Conservation (phyloP, 2,329 filamentous ascomycete genomes). For the Aspergillus udagawae region DNA sequence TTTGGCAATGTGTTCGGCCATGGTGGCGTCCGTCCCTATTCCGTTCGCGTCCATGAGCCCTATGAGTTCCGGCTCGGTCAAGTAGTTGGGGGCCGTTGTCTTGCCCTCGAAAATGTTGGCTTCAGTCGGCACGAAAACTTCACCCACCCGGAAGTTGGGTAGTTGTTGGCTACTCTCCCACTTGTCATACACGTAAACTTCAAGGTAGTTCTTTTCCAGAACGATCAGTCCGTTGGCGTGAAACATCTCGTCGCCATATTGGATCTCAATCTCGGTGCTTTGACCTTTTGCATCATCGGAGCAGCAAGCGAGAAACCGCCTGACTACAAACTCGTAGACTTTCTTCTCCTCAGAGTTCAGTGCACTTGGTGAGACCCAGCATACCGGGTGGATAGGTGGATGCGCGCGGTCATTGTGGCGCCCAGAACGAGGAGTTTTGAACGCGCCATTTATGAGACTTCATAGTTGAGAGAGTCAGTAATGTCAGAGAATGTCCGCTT, state of each 20-base stretch:
- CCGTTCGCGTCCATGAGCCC: slow-evolving; percentile 97
- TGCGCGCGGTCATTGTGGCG: slow-evolving; percentile 94
- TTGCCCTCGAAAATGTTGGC: slow-evolving; percentile 89
- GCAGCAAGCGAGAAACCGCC: slow-evolving; percentile 91
- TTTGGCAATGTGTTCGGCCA: slow-evolving; percentile 97
- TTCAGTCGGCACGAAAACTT: slow-evolving; percentile 82
- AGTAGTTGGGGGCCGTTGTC: slow-evolving; percentile 75
- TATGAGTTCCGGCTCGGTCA: slow-evolving; percentile 94
- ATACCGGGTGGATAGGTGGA: slow-evolving; percentile 92
- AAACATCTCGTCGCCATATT: slow-evolving; percentile 80
- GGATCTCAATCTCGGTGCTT: slow-evolving; percentile 77
- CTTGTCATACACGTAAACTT: slow-evolving; percentile 93
- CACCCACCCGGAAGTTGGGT: slow-evolving; percentile 73
- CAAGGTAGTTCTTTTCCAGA: slow-evolving; percentile 83
- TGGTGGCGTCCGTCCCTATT: slow-evolving; percentile 96
- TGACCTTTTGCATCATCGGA: slow-evolving; percentile 88
- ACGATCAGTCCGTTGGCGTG: slow-evolving; percentile 79
- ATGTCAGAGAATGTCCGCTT: background rate
- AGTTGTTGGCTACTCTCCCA: slow-evolving; percentile 86
- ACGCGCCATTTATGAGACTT: slow-evolving; percentile 67
- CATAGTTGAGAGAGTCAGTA: slow-evolving; percentile 2
- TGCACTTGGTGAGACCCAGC: slow-evolving; percentile 63
- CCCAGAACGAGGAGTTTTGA: slow-evolving; percentile 76
- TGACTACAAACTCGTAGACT: slow-evolving; percentile 88
- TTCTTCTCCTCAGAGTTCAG: slow-evolving; percentile 65